Percentiles rank a stretch among this genome's conserved stretches.
Evolutionary conservation across 164 flowering plant genomes (phyloP).

Genomic region (Aristolochia fimbriata): DNA sequence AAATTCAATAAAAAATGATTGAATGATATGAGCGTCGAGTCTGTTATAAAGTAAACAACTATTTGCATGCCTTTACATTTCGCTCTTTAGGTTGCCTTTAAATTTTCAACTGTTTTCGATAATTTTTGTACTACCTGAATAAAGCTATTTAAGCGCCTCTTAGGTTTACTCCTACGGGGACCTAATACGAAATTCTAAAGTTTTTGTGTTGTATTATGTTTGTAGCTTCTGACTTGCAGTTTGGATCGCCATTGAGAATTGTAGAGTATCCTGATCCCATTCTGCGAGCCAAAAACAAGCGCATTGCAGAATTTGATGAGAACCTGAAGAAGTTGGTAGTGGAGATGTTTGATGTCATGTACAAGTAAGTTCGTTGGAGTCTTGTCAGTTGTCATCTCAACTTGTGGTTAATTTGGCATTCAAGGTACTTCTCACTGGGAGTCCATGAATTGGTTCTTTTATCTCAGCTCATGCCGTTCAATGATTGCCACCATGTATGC

Average conservation of each 20-base stretch:
- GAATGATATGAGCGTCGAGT: not conserved
- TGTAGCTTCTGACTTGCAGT: conserved; percentile 62
- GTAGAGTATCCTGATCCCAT: conserved; percentile 87
- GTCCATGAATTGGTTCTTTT: not conserved
- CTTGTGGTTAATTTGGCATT: not conserved
- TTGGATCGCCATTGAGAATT: conserved; percentile 59
- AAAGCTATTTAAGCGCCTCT: not conserved
- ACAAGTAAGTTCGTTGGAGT: conserved; percentile 45
- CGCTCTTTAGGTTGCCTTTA: too few relatives aligned
- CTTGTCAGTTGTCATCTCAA: not conserved
- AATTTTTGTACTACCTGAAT: not conserved
- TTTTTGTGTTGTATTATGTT: conserved; percentile 2
- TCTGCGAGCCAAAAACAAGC: conserved; percentile 67
- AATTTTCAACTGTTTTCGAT: not conserved
- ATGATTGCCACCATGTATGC: too few relatives aligned
- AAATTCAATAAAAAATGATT: too few relatives aligned
- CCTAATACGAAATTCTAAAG: not conserved
- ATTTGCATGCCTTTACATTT: too few relatives aligned
- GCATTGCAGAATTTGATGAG: conserved; percentile 59
- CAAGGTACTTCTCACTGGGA: too few relatives aligned
- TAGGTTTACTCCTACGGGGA: not conserved
- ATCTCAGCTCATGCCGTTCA: not conserved
- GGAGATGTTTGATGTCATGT: conserved; percentile 97
- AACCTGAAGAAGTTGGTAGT: conserved; percentile 64
- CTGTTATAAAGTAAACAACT: not conserved